Percentiles rank a stretch among this genome's conserved stretches.
phyloP scores from a whole-genome alignment of 2,329 filamentous ascomycete genomes.

The Penicillium sp. region DNA sequence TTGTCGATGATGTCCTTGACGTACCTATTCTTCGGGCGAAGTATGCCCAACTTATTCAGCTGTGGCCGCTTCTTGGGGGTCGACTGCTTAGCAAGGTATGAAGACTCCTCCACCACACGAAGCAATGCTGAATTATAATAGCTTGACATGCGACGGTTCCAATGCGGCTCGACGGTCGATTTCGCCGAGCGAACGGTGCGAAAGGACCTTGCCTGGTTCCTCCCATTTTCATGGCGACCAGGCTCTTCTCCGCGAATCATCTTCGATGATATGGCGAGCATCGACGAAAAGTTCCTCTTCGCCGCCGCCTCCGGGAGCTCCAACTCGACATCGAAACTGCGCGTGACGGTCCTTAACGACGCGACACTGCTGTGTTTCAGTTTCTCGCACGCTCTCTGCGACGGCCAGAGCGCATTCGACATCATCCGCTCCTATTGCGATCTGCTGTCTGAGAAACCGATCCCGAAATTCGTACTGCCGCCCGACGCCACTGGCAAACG shows the following conservation, averaged over 20 bases:
- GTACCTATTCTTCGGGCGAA: neutral
- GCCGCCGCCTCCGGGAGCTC: neutral
- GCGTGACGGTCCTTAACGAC: conserved; percentile 3
- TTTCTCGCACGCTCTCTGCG: conserved; percentile 4
- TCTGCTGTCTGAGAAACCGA: neutral
- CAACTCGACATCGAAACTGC: neutral
- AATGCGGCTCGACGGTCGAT: neutral
- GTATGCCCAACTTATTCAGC: neutral
- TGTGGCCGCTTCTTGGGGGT: neutral
- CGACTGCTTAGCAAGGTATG: neutral
- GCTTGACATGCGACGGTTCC: neutral
- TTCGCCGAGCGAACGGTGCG: neutral
- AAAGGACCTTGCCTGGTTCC: neutral
- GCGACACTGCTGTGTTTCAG: conserved; percentile 4
- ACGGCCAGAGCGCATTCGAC: conserved; percentile 3
- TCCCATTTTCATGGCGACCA: neutral
- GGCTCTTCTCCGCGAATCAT: neutral
- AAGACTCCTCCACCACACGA: too few relatives aligned
- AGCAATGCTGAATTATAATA: too few relatives aligned
- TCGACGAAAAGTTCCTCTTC: conserved; percentile 2
- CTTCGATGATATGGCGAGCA: neutral
- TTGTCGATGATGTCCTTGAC: neutral
- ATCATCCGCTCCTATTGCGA: conserved; percentile 9
- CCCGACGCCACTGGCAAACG: neutral
- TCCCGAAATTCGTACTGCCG: neutral